A percentile compares a stretch with the other conserved stretches of the same genome.
Conservation (phyloP, 208 protist genomes). For the Leishmania tropica region DNA sequence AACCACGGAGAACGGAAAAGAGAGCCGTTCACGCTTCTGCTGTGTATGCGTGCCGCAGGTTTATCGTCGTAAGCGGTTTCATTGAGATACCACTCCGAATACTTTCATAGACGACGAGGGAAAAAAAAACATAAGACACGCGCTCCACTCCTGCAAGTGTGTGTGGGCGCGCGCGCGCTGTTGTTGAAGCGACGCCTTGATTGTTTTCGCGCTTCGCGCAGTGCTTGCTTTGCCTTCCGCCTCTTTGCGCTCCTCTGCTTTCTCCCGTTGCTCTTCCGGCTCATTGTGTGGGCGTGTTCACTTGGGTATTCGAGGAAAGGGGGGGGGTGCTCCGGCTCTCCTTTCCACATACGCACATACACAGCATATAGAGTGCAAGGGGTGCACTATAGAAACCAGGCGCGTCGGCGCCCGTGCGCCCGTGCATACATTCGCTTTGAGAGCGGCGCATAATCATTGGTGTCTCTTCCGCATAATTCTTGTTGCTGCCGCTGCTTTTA, state of each 20-base stretch:
- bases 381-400: neutral
- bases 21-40: neutral
- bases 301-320: neutral
- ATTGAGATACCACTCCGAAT: neutral
- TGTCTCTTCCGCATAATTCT: neutral
- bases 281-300: neutral
- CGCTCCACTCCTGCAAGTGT: neutral
- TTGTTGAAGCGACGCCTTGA: neutral
- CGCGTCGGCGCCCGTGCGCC: neutral
- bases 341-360: neutral
- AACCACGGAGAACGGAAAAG: neutral
- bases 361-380: neutral
- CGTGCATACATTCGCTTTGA: neutral
- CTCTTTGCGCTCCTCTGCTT: neutral
- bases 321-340: neutral
- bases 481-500: neutral
- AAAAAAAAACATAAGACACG: neutral
- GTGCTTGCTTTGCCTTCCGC: neutral
- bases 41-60: neutral
- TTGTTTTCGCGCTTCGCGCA: neutral
- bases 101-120: neutral
- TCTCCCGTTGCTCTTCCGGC: neutral
- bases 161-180: neutral
- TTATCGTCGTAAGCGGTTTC: neutral
- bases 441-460: neutral